Evolutionary conservation across 768 basidiomycete species (phyloP).

Genomic region (Macrolepiota fuliginosa): DNA sequence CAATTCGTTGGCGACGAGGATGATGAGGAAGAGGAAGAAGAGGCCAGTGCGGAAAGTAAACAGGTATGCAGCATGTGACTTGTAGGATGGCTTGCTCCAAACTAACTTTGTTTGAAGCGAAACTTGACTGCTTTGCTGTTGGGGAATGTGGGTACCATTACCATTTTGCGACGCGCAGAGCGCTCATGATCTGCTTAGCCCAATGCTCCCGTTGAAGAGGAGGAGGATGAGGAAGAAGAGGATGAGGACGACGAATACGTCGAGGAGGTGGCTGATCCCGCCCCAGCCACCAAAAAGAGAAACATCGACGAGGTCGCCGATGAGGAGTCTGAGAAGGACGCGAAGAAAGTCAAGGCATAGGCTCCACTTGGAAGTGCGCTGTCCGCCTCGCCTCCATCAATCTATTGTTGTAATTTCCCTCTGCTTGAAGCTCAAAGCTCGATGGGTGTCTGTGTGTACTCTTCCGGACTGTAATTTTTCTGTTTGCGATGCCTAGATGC

Average conservation of each 20-base stretch:
- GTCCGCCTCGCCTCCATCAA: neutral
- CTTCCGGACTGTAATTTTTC: neutral
- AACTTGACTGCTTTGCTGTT: conserved; percentile 7
- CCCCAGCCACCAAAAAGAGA: conserved; percentile 2
- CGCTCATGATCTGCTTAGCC: conserved; percentile 5
- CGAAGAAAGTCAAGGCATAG: conserved; percentile 14
- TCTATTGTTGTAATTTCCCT: neutral
- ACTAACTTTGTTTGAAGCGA: neutral
- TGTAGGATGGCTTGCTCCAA: neutral
- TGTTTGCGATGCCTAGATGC: conserved; percentile 8
- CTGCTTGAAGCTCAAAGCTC: neutral
- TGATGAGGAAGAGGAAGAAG: conserved; percentile 8
- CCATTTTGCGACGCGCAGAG: neutral
- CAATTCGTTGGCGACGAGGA: neutral
- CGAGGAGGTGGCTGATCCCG: neutral
- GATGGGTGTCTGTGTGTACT: conserved; percentile 5
- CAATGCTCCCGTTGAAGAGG: neutral
- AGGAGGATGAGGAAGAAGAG: conserved; percentile 4
- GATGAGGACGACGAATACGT: conserved; percentile 6
- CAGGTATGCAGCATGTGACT: neutral
- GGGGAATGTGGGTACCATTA: neutral
- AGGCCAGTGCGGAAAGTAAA: neutral
- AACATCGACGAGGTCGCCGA: conserved; percentile 7
- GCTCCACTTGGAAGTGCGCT: conserved; percentile 2
- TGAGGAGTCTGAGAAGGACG: conserved; percentile 8